Evolutionary conservation across 306 rosid genomes (phyloP), one percentile per base, ranked within the genome.

Genomic region (Prunus campanulata): DNA sequence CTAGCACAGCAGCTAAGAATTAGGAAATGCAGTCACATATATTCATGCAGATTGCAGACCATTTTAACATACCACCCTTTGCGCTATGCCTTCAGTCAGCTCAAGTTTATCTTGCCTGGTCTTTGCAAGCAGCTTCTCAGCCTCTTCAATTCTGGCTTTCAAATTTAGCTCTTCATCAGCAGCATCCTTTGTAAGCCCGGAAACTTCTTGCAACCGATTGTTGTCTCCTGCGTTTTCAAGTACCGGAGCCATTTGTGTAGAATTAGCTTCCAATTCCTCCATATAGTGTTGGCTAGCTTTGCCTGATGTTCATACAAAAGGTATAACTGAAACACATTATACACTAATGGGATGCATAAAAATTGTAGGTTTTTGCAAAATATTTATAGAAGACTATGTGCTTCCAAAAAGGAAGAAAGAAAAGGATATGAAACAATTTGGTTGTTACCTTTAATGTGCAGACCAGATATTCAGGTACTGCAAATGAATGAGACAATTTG

Each of bases 101-200:
- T 10, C 5, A 51, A 2, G 0, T 27, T 25, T 19, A 22, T 80
- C 63, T 20, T 55, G 54, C 18, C 44, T 22, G 8, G 47, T 8
- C 14, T 42, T 54, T 29, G 44, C 18, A n/a, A 55, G 3, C 68
- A 63, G 63, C 25, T 70, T 63, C 68, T 19, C 48, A 29, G 80
- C 66, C 49, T 69, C 64, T 75, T 75, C 35, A 30, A 80, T 61
- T 20, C 55, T 74, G 59, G 47, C 49, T 67, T 65, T 50, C 18
- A 70, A 15, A 15, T 27, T 16, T 30, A 9, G 10, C 22, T 14
- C 13, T 8, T 35, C 6, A 27, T 29, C 42, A 59, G 6, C 15
- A 13, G 67, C 18, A 9, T 22, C 44, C 67, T 62, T 16, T 18
- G 7, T 62, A 30, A 59, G 65, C 65, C 14, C 19, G 5, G 1